Base-by-base conservation (phyloP, 2,329 filamentous ascomycete species). In the Fusarium tanahbumbuense region DNA sequence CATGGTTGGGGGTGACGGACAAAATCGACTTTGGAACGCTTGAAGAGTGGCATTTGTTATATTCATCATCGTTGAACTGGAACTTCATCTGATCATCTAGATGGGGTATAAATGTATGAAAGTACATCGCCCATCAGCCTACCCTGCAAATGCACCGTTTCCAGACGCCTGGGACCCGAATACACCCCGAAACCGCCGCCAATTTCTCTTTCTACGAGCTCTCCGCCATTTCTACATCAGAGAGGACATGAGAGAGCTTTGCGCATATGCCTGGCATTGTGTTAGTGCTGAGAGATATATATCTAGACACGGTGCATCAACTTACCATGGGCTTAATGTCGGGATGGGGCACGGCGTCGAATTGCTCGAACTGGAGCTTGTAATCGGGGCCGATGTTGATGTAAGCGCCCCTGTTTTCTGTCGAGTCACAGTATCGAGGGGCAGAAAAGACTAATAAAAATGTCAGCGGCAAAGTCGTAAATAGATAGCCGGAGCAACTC, bases 361-460 rank as follows among this genome's bases (percentile, higher is more conserved):
- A 99, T 78, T 97, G 91, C 79, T 96, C 88, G 83, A 93, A 99
- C 40, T 93, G 85, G 75, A 98, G 90, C 85, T 98, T 97, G 79
- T 97, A 93, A 68, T 97, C 93, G 18, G 93, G 88, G 32, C 93
- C 92, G 71, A 99, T 92, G 82, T 99, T 98, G 87, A 99, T 99
- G 81, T 97, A 99, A 20, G 96, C 96, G 70, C 96, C 96, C 84
- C 94, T 96, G 83, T 99, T 99, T 83, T 97, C 95, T 1, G 96
- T 98, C 75, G 93, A 93, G 79, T 99, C 96, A 82, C 96, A 99
- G 81, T 99, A 99, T 81, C 91, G 97, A 41, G 96, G 96, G 27
- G 96, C 96, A 42, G 95, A 98, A 85, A 99, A 99, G 74, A 99
- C 96, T 90, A 60, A 9, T 48, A 6, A 6, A 49, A 63, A 50